Evolutionary conservation across 371 early-diverging fungal genomes (phyloP).

Genomic region (Mucor sp.): DNA sequence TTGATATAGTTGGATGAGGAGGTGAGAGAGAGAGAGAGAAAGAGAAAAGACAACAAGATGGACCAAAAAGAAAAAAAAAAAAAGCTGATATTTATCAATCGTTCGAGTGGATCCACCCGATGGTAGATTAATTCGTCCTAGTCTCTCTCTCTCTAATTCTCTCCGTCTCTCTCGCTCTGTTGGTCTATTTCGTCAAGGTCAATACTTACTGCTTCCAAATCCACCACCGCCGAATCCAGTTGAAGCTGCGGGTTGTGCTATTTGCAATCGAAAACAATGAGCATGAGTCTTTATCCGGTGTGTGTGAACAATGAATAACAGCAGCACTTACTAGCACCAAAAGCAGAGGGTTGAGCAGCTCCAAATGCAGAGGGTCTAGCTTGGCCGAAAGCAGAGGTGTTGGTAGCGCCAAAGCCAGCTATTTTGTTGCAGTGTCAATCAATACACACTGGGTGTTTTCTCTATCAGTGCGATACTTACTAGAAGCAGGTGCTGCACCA

Average conservation of each 20-base stretch:
- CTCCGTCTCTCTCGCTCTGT: neutral
- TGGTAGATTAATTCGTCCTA: neutral
- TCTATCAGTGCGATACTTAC: constrained; percentile 15
- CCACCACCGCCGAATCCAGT: constrained; percentile 42
- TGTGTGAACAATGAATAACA: neutral
- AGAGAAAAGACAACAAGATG: neutral
- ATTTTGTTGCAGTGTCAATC: neutral
- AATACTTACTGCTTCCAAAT: constrained; percentile 45
- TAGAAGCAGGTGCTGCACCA: constrained; percentile 35
- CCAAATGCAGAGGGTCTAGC: constrained; percentile 44
- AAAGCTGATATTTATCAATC: neutral
- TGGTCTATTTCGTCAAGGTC: too few species aligned
- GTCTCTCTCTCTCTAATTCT: neutral
- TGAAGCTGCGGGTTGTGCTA: constrained; percentile 30
- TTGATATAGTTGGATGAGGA: neutral
- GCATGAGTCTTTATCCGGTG: neutral
- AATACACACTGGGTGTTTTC: neutral
- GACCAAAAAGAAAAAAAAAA: neutral
- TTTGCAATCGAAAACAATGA: neutral
- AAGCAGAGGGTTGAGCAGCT: constrained; percentile 31
- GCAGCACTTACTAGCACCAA: constrained; percentile 27
- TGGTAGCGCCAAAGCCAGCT: constrained; percentile 44
- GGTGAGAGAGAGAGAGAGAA: neutral
- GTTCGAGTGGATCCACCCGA: neutral
- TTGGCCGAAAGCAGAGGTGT: constrained; percentile 53